Evolutionary conservation across 2,329 filamentous ascomycete species (phyloP).

Genomic region (Fusarium nygamai): DNA sequence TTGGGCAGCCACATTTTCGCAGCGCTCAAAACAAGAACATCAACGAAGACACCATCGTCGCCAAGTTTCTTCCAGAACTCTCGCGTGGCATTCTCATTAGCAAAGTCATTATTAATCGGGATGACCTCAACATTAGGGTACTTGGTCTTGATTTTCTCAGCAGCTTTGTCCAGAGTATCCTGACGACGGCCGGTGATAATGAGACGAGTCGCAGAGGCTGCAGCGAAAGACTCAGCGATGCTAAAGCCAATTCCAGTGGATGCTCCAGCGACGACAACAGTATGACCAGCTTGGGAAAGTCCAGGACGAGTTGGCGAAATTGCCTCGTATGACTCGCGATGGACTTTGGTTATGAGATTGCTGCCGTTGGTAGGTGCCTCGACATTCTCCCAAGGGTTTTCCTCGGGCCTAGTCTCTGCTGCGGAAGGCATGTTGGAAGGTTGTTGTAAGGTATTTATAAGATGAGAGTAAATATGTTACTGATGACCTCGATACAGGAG

Average conservation of each 20-base stretch:
- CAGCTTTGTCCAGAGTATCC: background rate
- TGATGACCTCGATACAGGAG: no score
- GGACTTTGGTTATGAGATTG: background rate
- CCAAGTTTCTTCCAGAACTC: constrained; percentile 44
- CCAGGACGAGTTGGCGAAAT: constrained; percentile 51
- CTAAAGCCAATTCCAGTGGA: constrained; percentile 17
- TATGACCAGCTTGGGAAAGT: constrained; percentile 51
- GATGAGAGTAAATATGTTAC: no score
- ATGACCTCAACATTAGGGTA: background rate
- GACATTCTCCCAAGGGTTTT: background rate
- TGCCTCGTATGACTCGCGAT: constrained; percentile 43
- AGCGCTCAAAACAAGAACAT: constrained; percentile 46
- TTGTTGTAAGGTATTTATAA: background rate
- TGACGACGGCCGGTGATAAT: constrained; percentile 53
- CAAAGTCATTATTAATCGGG: background rate
- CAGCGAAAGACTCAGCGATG: constrained; percentile 59
- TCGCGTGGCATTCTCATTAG: constrained; percentile 11
- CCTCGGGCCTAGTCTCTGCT: background rate
- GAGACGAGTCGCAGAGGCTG: constrained; percentile 50
- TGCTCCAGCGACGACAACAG: constrained; percentile 2
- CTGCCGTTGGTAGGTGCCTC: background rate
- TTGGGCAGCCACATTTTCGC: constrained; percentile 21
- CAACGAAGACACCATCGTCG: constrained; percentile 34
- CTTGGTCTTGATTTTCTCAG: background rate
- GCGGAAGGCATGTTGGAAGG: background rate